phyloP scores from a whole-genome alignment of 1,284 basidiomycete species.

The Trichosporon faecale region DNA sequence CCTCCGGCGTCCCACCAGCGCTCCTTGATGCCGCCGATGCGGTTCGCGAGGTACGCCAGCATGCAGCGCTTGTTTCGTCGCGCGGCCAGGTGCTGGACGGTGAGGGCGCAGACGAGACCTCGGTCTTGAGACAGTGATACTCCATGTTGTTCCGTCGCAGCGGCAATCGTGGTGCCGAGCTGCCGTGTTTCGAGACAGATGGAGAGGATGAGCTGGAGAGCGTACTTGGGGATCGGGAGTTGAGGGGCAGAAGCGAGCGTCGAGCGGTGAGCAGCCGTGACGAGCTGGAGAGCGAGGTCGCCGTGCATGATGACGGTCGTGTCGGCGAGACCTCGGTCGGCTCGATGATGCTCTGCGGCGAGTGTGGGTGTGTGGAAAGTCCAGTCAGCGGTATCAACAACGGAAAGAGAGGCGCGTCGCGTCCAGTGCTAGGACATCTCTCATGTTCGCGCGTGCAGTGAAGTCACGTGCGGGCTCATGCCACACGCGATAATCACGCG shows the following conservation, averaged over 20 bases:
- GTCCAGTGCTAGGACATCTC: not conserved
- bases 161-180: slow-evolving; percentile 58
- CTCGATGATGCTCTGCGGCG: not conserved
- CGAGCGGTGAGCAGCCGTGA: slow-evolving; percentile 78
- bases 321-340: not conserved
- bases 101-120: slow-evolving; percentile 63
- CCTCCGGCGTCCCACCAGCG: slow-evolving; percentile 92
- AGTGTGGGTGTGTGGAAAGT: not conserved
- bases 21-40: slow-evolving; percentile 74
- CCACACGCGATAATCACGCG: not conserved
- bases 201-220: slow-evolving; percentile 77
- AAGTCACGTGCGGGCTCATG: not conserved
- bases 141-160: slow-evolving; percentile 41
- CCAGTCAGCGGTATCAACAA: not conserved
- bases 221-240: slow-evolving; percentile 75
- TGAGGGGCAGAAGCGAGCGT: slow-evolving; percentile 67
- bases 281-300: slow-evolving; percentile 82
- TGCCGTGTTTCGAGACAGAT: slow-evolving; percentile 88
- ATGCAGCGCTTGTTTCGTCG: slow-evolving; percentile 89
- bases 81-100: slow-evolving; percentile 83
- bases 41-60: slow-evolving; percentile 82
- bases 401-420: slow-evolving; percentile 6
- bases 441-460: not conserved
- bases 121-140: slow-evolving; percentile 49
- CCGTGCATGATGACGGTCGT: slow-evolving; percentile 54